These are phyloP conservation scores for Thymus mandschuricus DNA, from an alignment of 257 asterid species.

Conservation along the genomic window DNA sequence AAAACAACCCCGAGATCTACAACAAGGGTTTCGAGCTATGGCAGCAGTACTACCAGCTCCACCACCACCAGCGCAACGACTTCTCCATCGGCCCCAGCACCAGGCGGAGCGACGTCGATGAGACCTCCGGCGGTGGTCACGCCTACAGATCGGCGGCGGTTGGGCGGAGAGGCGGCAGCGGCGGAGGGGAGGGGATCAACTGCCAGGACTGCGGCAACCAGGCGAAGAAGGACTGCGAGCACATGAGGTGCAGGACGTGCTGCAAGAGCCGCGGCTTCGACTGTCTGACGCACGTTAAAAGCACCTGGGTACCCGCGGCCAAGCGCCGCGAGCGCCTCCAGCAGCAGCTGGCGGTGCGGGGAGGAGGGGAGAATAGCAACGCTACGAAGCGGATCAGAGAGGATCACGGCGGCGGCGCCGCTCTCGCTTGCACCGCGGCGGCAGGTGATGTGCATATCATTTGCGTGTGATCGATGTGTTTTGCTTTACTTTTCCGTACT, in stretches of 20 bases:
- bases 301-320: conserved; percentile 74
- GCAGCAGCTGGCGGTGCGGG: conserved; percentile 13
- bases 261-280: conserved; percentile 64
- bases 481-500: too few species aligned
- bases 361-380: neutral
- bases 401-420: conserved; percentile 5
- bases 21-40: conserved; percentile 92
- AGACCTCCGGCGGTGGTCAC: neutral
- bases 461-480: conserved; percentile 33
- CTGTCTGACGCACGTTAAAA: conserved; percentile 61
- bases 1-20: conserved; percentile 63
- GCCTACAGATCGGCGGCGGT: neutral
- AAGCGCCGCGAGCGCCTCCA: conserved; percentile 60
- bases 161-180: neutral
- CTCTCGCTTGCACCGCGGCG: conserved; percentile 34
- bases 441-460: neutral
- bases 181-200: conserved; percentile 36
- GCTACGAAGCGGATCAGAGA: conserved; percentile 39
- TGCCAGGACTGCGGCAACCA: conserved; percentile 78
- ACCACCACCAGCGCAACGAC: conserved; percentile 41
- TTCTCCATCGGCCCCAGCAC: too few species aligned
- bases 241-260: conserved; percentile 62
- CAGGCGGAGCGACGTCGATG: neutral
- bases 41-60: conserved; percentile 72
- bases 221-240: conserved; percentile 66